phyloP scores from a whole-genome alignment of 2,329 filamentous ascomycete species.

The Rutstroemia sydowiana region DNA sequence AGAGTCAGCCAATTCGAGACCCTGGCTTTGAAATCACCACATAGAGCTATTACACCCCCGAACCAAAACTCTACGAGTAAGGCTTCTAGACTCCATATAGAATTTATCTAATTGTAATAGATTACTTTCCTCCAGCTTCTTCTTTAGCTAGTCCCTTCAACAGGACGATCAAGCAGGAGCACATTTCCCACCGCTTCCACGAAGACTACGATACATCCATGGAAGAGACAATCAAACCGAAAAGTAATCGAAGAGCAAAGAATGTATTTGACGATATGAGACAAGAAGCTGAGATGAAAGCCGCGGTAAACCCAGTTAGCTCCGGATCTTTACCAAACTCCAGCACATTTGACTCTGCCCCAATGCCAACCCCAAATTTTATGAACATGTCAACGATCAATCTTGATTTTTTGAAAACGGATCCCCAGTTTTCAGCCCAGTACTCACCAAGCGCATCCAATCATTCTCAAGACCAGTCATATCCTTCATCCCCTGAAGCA shows the following conservation, averaged over 20 bases:
- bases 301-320: constrained; percentile 50
- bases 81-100: constrained; percentile 23
- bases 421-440: constrained; percentile 19
- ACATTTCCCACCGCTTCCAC: constrained; percentile 43
- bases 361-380: constrained; percentile 50
- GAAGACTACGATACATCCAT: constrained; percentile 58
- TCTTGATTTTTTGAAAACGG: constrained; percentile 36
- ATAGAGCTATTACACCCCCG: constrained; percentile 54
- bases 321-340: constrained; percentile 40
- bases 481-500: constrained; percentile 44
- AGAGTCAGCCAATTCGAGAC: constrained; percentile 53
- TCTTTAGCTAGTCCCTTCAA: constrained; percentile 57
- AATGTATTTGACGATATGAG: constrained; percentile 53
- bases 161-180: constrained; percentile 29
- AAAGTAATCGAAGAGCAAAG: constrained; percentile 38
- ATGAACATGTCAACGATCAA: constrained; percentile 43
- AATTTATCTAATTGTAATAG: constrained; percentile 34
- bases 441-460: constrained; percentile 25
- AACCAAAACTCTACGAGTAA: constrained; percentile 53
- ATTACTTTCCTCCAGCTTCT: constrained; percentile 60
- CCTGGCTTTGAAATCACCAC: constrained; percentile 37
- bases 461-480: constrained; percentile 42
- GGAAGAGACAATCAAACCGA: constrained; percentile 59
- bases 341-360: constrained; percentile 42
- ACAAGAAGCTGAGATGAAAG: constrained; percentile 45